Conservation (phyloP, 208 protist genomes). For the Leishmania guyanensis region DNA sequence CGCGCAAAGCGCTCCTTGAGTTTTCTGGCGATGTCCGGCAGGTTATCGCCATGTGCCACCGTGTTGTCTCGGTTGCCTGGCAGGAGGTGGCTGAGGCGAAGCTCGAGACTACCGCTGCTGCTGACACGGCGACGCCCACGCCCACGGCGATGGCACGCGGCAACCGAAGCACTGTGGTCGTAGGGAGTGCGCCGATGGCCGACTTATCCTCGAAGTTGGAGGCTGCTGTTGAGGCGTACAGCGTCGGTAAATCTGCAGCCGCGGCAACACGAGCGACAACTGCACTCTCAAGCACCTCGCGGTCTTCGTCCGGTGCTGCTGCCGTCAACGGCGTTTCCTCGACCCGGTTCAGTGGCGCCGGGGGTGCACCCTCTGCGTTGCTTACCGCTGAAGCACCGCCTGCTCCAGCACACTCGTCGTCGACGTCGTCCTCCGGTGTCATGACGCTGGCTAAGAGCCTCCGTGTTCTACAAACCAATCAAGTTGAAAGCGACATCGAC, state of each 20-base stretch:
- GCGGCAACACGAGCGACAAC: background rate
- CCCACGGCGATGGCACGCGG: background rate
- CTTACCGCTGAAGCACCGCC: background rate
- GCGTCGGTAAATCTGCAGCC: background rate
- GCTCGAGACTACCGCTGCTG: background rate
- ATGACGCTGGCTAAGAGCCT: slow-evolving; percentile 57
- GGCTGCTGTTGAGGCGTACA: slow-evolving; percentile 30
- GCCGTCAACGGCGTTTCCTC: slow-evolving; percentile 10
- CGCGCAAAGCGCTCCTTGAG: slow-evolving; percentile 61
- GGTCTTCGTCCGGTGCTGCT: background rate
- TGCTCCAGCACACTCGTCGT: background rate
- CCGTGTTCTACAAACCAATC: slow-evolving; percentile 39
- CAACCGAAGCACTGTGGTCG: background rate
- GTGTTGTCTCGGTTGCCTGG: slow-evolving; percentile 52
- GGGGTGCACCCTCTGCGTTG: background rate
- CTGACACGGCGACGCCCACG: background rate
- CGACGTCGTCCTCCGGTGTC: slow-evolving; percentile 16
- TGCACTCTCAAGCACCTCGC: background rate
- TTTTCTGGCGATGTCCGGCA: slow-evolving; percentile 75
- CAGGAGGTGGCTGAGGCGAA: slow-evolving; percentile 34
- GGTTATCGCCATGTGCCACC: slow-evolving; percentile 69
- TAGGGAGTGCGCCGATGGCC: background rate
- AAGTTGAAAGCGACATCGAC: slow-evolving; percentile 57
- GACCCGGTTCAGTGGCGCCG: slow-evolving; percentile 16
- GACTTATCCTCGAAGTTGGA: slow-evolving; percentile 31